Evolutionary conservation across 257 asterid genomes (phyloP), one percentile per base, ranked within the genome.

Genomic region (Solanum ossicruentum): DNA sequence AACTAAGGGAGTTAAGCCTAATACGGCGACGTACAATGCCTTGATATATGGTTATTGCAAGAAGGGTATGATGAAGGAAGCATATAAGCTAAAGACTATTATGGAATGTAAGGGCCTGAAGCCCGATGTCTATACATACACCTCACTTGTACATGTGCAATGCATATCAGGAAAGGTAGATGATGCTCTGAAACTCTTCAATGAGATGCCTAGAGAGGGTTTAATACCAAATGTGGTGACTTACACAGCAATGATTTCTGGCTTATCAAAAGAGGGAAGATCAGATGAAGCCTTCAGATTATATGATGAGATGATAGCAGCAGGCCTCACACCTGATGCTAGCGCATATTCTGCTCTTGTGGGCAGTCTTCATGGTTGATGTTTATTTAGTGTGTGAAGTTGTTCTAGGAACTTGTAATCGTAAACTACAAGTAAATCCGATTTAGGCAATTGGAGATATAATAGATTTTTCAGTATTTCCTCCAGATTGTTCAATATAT

Each of bases 251-350:
- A 84, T 95, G 86, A 93, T 97, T 82, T 89, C 94, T 12, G 94
- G 98, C 32, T 87, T 95, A 85, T 91, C 98, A 0, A 93, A 90
- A 85, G 91, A 86, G 71, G 98, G 98, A n/a, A 89, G 96, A 63
- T 90, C 98, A 3, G 92, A 94, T 5, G 99, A 94, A 88, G 98
- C 98, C 86, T 97, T 95, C 75, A 67, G 84, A 65, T 88, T 95
- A 83, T 97, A 90, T 73, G 96, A 94, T 54, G 94, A 93, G 91
- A 97, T 97, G 99, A 93, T 87, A 86, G 93, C 82, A 87, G 83
- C 83, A 32, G 98, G 98, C 52, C 79, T 95, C 13, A 85, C 47
- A 8, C 98, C 98, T 12, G 98, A 94, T 86, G 97, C 94, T 79
- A 82, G 85, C 0, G 92, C 93, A 5, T 95, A 92, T 88, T 85